phyloP scores from a whole-genome alignment of 148 eudicot species.

The Mesembryanthemum crystallinum region DNA sequence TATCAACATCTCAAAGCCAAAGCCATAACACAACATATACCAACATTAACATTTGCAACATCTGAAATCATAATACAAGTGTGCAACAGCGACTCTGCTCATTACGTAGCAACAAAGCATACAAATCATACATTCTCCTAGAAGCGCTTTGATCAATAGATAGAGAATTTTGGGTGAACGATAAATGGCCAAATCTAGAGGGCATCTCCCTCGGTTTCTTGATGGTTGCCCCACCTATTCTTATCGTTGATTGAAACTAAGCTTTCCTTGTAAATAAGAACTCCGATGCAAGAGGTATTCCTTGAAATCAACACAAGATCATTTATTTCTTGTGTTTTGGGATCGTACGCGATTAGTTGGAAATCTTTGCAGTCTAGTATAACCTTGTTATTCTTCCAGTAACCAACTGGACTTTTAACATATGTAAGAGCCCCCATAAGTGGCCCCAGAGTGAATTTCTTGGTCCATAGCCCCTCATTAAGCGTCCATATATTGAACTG shows the following conservation, averaged over 20 bases:
- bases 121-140: too few relatives aligned
- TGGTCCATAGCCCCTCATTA: conserved; percentile 16
- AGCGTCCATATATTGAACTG: conserved; percentile 10
- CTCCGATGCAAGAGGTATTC: neutral
- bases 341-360: conserved; percentile 4
- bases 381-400: conserved; percentile 15
- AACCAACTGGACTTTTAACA: neutral
- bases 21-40: too few relatives aligned
- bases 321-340: neutral
- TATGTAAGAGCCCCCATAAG: neutral
- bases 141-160: too few relatives aligned
- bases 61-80: too few relatives aligned
- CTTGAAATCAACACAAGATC: neutral
- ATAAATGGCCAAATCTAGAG: too few relatives aligned
- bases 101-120: too few relatives aligned
- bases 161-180: too few relatives aligned
- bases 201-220: too few relatives aligned
- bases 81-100: too few relatives aligned
- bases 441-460: conserved; percentile 8
- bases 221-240: neutral
- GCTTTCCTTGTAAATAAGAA: conserved; percentile 9
- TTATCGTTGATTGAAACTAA: neutral
- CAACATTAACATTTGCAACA: too few relatives aligned
- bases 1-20: too few relatives aligned
- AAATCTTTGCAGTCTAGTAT: neutral